Evolutionary conservation across 257 asterid genomes (phyloP), one percentile per base, ranked within the genome.

Genomic region (Eustoma russellianum): DNA sequence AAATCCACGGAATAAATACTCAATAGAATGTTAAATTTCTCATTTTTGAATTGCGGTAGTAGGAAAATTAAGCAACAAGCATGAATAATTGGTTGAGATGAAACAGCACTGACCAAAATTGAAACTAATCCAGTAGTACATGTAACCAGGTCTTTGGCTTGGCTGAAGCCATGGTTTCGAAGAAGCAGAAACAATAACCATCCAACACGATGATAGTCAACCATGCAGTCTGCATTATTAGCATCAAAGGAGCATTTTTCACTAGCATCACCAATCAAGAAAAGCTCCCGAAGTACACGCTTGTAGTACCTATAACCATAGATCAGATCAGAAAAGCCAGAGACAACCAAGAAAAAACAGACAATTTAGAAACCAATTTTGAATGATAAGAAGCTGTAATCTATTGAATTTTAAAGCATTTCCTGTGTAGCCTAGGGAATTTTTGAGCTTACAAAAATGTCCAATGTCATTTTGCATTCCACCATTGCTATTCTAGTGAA

Each of bases 131-230:
- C 98, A 63, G 84, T 93, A 46, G 93, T 91, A 75, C 88, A 77
- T 40, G 96, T 84, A 53, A 91, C 90, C 17, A 91, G 75, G 76
- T 85, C 92, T 83, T 84, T 83, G 78, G 81, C 76, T 19, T 76
- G 79, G 70, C 76, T 65, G 69, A 87, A 85, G 35, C 74, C 85
- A 55, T 77, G 95, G 49, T 70, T 78, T 4, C 98, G 94, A 52
- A 91, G 92, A 6, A 85, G 88, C 64, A 91, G 77, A 70, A 87
- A 91, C 17, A 91, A 83, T 67, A 87, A 82, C 95, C 98, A 91
- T 63, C 98, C 98, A 33, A 91, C 84, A 53, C 95, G 98, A 70
- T 82, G 83, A 76, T 80, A 84, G 66, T 70, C 79, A 48, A 85
- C 57, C 50, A 59, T 62, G 43, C 48, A 46, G 64, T 60, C 72